Base-by-base conservation (phyloP, 2,329 filamentous ascomycete genomes). In the Onygenales sp. region DNA sequence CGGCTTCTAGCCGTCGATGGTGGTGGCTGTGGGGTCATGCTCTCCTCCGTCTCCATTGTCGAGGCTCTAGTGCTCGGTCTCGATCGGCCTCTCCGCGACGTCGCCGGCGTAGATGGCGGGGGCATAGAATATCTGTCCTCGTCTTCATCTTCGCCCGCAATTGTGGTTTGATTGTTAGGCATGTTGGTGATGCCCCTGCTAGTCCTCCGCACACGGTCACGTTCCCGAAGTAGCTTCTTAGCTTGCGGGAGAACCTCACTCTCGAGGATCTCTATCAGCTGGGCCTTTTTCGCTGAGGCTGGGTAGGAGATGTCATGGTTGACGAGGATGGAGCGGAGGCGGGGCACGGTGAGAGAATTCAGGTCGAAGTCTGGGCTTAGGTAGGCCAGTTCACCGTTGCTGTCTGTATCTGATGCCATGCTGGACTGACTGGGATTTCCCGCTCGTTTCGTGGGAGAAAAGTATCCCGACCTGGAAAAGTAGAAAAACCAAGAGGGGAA, bases 311-410 rank as follows among this genome's bases (percentile, higher is more conserved):
- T 77, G 66, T 90, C 87, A 73, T 98, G 89, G 59, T 84, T 86
- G 64, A 97, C 87, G 54, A 98, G 82, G 60, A 97, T 94, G 48
- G 87, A 92, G 63, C 93, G 88, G 62, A 98, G 77, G 45, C 87
- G 86, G 32, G 93, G 90, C 49, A 97, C 84, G 1, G 90, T 97
- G 58, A 97, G 81, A 59, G 80, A 82, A 65, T 80, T 79, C 17
- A 93, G 84, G 68, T 98, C 89, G 68, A 96, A 97, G 63, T 82
- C 88, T 52, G 88, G 80, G 65, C 91, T 83, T 35, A 97, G 84
- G 68, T 97, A 98, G 60, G 89, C 87, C 61, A 85, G 72, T 60
- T 91, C 87, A 59, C 82, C 75, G 63, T 58, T 52, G 52, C 50
- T 52, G 32, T 57, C 53, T 31, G 38, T 21, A 38, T 51, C 52